Percentiles rank a stretch among this genome's conserved stretches.
Conservation (phyloP, 2,329 filamentous ascomycete genomes). For the Sphaerulina musiva region DNA sequence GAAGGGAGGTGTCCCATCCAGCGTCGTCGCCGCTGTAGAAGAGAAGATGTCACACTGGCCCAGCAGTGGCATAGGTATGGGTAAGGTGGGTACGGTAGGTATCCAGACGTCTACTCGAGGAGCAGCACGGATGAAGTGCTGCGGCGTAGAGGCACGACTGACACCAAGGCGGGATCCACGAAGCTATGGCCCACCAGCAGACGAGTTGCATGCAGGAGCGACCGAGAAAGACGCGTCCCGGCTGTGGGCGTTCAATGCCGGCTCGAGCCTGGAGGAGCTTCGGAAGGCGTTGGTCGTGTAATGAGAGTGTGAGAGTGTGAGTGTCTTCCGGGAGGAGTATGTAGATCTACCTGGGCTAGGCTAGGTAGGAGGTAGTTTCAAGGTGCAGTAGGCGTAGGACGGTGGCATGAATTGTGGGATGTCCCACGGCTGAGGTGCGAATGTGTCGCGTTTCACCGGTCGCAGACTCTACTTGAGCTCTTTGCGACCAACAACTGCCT, state of each 20-base stretch:
- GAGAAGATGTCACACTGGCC: neutral
- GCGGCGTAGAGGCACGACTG: neutral
- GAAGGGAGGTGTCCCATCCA: neutral
- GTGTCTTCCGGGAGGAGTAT: neutral
- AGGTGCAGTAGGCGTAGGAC: too few species aligned
- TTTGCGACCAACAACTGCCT: neutral
- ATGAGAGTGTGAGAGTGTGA: neutral
- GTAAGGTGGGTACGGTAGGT: too few species aligned
- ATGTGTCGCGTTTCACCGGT: neutral
- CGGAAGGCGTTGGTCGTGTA: constrained; percentile 7
- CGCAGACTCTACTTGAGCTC: neutral
- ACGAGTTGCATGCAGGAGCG: constrained; percentile 2
- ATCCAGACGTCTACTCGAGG: neutral
- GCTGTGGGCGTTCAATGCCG: neutral
- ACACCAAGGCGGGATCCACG: constrained; percentile 3
- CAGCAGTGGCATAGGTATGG: neutral
- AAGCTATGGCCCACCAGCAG: constrained; percentile 12
- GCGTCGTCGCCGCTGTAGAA: constrained; percentile 5
- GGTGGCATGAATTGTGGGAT: neutral
- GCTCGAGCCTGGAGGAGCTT: constrained; percentile 3
- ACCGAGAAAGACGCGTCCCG: constrained; percentile 9
- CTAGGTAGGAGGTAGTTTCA: too few species aligned
- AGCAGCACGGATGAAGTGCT: neutral
- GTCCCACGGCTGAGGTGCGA: neutral
- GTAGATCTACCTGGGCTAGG: too few species aligned